Evolutionary conservation across 1,284 basidiomycete genomes (phyloP).

Genomic region (Sanguinoderma infundibulare): DNA sequence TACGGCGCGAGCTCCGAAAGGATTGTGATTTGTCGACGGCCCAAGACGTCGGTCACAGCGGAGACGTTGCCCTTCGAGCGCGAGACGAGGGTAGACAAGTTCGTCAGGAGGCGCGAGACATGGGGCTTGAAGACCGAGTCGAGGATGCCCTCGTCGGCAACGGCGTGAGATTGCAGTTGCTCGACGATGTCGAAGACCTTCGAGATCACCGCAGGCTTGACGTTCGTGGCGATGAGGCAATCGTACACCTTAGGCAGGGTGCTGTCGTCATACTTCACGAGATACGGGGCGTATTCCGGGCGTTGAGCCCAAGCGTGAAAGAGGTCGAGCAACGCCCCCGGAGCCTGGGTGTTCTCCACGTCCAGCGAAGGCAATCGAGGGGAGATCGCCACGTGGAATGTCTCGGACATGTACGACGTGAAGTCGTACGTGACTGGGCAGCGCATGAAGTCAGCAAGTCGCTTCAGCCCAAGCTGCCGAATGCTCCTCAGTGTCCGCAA

Average conservation of each 20-base stretch:
- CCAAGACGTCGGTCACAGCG: conserved; percentile 70
- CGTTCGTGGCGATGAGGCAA: conserved; percentile 82
- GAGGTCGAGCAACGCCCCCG: conserved; percentile 88
- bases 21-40: conserved; percentile 84
- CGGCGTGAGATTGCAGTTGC: conserved; percentile 64
- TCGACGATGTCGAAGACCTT: conserved; percentile 90
- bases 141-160: conserved; percentile 53
- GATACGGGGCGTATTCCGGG: conserved; percentile 59
- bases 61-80: conserved; percentile 56
- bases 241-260: conserved; percentile 82
- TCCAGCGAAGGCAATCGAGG: conserved; percentile 82
- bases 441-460: conserved; percentile 89
- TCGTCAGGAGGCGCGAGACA: conserved; percentile 76
- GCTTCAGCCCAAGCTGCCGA: conserved; percentile 85
- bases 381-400: conserved; percentile 79
- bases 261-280: conserved; percentile 73
- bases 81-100: conserved; percentile 76
- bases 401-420: conserved; percentile 65
- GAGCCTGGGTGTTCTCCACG: conserved; percentile 90
- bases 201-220: conserved; percentile 85
- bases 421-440: conserved; percentile 78
- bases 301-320: conserved; percentile 81
- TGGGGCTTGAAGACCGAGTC: conserved; percentile 75
- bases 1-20: conserved; percentile 83
- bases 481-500: conserved; percentile 62